Base-by-base conservation (phyloP, 129 eudicot species). In the Dittrichia graveolens region DNA sequence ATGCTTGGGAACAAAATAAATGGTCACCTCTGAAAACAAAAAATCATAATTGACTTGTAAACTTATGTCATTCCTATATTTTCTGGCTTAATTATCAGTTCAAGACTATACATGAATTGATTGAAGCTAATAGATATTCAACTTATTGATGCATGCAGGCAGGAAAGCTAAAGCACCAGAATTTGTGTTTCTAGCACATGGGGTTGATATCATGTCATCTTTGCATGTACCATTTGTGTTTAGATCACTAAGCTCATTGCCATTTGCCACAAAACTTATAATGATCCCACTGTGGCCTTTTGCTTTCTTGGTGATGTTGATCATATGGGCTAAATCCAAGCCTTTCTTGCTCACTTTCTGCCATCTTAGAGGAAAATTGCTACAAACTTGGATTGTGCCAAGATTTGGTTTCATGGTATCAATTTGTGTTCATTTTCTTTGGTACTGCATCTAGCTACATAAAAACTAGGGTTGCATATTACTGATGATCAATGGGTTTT, bases 131-230 rank as follows among this genome's bases (percentile, higher is more conserved):
- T 50, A 44, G 75, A 58, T 47, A 45, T 50, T 41, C 10, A 15
- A 19, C 41, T 54, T 71, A 40, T 66, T 47, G 14, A 14, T 78
- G 61, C 65, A 14, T 78, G 61, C 65, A 81, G 74, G 80, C 66
- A 84, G 78, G 75, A 85, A 75, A 65, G 84, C 83, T 52, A 87
- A 80, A 72, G 91, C 77, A 75, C 94, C 96, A 5, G 91, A 90
- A 4, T 90, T 90, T 63, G 96, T 90, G 83, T 90, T 90, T 69
- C 91, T 90, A 34, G 95, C 84, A 67, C 96, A 90, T 47, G 85
- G 56, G 0, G 88, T 87, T 16, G 91, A 87, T 64, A 42, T 87
- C 41, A 83, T 79, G 78, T 83, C 96, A 13, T 41, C 89, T 48
- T 41, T 85, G 86, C 95, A 87, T 67, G 82, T 67, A 72, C 89